Base-by-base conservation (phyloP, 768 basidiomycete species). In the Mycena sanguinolenta region DNA sequence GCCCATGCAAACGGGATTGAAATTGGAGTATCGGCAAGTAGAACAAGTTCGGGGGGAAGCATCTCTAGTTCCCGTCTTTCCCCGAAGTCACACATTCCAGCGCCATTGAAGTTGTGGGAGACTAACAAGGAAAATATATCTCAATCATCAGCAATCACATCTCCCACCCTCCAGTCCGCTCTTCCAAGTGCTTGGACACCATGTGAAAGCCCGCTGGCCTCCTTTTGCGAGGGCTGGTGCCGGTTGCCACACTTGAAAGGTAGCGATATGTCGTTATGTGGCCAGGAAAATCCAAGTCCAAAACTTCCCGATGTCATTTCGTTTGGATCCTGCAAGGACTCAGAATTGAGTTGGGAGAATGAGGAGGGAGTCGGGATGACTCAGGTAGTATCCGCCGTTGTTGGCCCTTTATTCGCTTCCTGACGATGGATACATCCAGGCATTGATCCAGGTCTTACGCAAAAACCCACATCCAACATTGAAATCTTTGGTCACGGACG, bases 281-380 rank as follows among this genome's bases (percentile, higher is more conserved):
- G 38, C 28, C 19, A 21, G 6, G 49, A 49, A 28, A 19, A 28
- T 34, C n/a, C 59, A 1, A 9, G 27, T 1, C 32, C 12, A 25
- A 42, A 69, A n/a, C 21, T 55, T 12, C 53, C 65, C 21, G 58
- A 64, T 19, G 62, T 73, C 5, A 70, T 73, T 46, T 73, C 69
- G 3, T 30, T 73, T 17, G 65, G 32, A n/a, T 55, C 72, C 12
- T 73, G 72, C 65, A 73, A 73, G 19, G 72, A 73, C 44, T 70
- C 72, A 14, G 72, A 73, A 30, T 30, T 73, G 57, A 67, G 65
- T 36, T 73, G 72, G 72, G 72, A 73, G 65, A 64, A 63, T 10
- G 65, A 34, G 27, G 65, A 73, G 8, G 68, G 72, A 10, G 38
- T 63, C 14, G 59, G 72, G 14, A 73, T 73, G 72, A 73, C 72